Conservation (phyloP, 768 basidiomycete genomes). For the Mycena vitilis region DNA sequence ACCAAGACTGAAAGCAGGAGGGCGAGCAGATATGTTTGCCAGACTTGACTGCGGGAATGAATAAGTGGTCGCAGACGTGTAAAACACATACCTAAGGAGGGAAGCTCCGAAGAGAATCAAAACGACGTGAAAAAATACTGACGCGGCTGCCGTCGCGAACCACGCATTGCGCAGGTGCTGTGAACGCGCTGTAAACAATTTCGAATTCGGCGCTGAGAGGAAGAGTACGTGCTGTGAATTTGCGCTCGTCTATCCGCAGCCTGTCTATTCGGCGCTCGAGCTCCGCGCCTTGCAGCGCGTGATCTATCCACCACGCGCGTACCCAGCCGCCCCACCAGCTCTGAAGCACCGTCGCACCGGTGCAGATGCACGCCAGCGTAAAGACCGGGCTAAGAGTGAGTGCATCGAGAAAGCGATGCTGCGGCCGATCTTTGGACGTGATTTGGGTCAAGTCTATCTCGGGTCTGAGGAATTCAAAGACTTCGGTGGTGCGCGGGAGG, state of each 20-base stretch:
- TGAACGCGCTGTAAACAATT: conserved; percentile 7
- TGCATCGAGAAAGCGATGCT: conserved; percentile 74
- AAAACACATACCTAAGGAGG: conserved; percentile 59
- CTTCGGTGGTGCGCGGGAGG: conserved; percentile 71
- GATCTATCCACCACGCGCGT: conserved; percentile 65
- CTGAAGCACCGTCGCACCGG: conserved; percentile 66
- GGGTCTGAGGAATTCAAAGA: conserved; percentile 52
- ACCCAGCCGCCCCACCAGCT: conserved; percentile 82
- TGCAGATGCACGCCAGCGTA: conserved; percentile 68
- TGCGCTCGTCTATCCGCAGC: conserved; percentile 50
- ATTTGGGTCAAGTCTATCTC: conserved; percentile 45
- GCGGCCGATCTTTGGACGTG: conserved; percentile 70
- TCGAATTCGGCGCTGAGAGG: conserved; percentile 5
- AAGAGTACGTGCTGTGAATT: conserved; percentile 50
- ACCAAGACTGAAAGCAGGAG: conserved; percentile 75
- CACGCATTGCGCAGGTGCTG: conserved; percentile 67
- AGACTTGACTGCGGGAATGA: conserved; percentile 53
- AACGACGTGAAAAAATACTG: conserved; percentile 60
- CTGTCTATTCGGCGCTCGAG: conserved; percentile 58
- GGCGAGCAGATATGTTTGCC: conserved; percentile 76
- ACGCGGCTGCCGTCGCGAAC: conserved; percentile 61
- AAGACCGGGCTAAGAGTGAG: conserved; percentile 70
- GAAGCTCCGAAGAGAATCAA: conserved; percentile 84
- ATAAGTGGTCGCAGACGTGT: conserved; percentile 23
- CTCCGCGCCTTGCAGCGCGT: conserved; percentile 52